These are phyloP conservation scores for Magnaporthiopsis poae DNA, from an alignment of 2,329 filamentous ascomycete genomes.

Conservation along the genomic window DNA sequence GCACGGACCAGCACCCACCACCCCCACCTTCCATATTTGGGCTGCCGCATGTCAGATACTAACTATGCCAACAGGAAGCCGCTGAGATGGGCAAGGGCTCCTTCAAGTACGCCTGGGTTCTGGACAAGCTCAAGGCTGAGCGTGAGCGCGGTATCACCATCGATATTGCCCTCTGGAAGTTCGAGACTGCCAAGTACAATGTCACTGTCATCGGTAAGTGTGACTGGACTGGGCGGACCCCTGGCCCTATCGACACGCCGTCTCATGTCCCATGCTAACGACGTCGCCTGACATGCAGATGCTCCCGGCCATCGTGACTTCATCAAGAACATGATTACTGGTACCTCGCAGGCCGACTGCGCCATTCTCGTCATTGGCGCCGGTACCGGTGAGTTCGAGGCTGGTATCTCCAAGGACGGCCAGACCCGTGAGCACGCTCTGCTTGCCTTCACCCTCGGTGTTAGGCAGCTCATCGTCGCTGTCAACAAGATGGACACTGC, in stretches of 20 bases:
- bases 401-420: slow-evolving; percentile 99
- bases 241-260: neutral
- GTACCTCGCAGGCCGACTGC: slow-evolving; percentile 99
- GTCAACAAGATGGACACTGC: slow-evolving; percentile 99
- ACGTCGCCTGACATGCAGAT: slow-evolving; percentile 41
- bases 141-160: slow-evolving; percentile 99
- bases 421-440: slow-evolving; percentile 99
- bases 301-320: slow-evolving; percentile 99
- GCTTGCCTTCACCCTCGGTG: slow-evolving; percentile 98
- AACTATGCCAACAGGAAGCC: slow-evolving; percentile 62
- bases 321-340: slow-evolving; percentile 99
- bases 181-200: slow-evolving; percentile 96
- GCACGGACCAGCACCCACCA: slow-evolving; percentile 10
- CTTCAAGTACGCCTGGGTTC: slow-evolving; percentile 99
- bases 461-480: slow-evolving; percentile 99
- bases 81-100: slow-evolving; percentile 99
- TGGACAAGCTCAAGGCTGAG: slow-evolving; percentile 99
- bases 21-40: neutral
- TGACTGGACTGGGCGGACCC: neutral
- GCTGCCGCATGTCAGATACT: slow-evolving; percentile 10
- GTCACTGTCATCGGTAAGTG: slow-evolving; percentile 89
- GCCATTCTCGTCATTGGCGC: slow-evolving; percentile 99
- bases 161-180: slow-evolving; percentile 99
- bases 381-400: slow-evolving; percentile 99
- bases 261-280: neutral